Base-by-base conservation (phyloP, 495 filamentous ascomycete genomes). In the Mytilinidion resinicola region DNA sequence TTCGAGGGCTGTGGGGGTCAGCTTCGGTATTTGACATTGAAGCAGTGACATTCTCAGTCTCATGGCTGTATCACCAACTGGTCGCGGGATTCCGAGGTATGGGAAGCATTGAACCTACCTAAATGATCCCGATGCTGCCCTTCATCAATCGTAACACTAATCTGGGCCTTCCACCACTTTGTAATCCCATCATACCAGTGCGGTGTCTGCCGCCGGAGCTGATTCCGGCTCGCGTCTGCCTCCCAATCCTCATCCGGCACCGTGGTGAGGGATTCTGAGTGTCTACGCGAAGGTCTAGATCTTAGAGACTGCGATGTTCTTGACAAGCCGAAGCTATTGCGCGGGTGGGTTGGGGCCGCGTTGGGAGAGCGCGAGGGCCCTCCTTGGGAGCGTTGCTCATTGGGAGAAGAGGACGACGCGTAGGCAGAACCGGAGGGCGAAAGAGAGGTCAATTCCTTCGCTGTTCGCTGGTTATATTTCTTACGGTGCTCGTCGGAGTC, bases 1-100 rank as follows among this genome's bases (percentile, higher is more conserved):
- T 71, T 93, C 87, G 25, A 90, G 77, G 33, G 88, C 89, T 91
- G 67, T 47, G 50, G 20, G n/a, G 43, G 37, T 37, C 51, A 56
- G n/a, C n/a, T n/a, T n/a, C n/a, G n/a, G n/a, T n/a, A n/a, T n/a
- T n/a, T n/a, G n/a, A n/a, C n/a, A n/a, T n/a, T n/a, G n/a, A n/a
- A n/a, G 56, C 49, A 51, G 21, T 44, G 53, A 15, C 4, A 4
- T 25, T 10, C 6, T 25, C 9, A 33, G 35, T 56, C 30, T 52
- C 11, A 9, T 20, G 1, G 39, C n/a, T 41, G 42, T 47, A 46
- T 36, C 19, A 33, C 8, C 35, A 4, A 30, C 25, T 6, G 3
- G 6, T 30, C 25, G 25, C 2, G 25, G 25, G 3, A 3, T 30
- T 30, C 3, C 6, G 25, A 2, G 25, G 25, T 30, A 30, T 2